phyloP scores from a whole-genome alignment of 2,329 filamentous ascomycete genomes.

The Balansia obtecta region DNA sequence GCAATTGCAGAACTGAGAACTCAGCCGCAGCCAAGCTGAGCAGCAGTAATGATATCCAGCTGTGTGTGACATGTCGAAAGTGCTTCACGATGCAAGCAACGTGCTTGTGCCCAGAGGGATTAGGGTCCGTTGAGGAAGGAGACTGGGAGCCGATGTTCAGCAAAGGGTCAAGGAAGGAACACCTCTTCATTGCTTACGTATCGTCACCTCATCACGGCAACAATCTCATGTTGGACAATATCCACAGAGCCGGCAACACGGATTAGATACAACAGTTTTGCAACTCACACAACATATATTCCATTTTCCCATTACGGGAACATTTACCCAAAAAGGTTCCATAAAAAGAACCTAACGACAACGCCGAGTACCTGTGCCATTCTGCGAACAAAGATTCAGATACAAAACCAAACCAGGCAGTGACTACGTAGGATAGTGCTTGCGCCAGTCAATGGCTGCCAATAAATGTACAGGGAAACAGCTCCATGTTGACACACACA shows the following conservation, averaged over 20 bases:
- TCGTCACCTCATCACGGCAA: not conserved
- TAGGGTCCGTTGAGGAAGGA: no score
- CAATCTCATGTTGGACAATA: not conserved
- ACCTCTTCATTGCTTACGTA: not conserved
- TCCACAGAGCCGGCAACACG: not conserved
- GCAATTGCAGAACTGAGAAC: no score
- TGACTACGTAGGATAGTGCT: not conserved
- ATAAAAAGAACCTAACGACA: not conserved
- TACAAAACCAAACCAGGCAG: not conserved
- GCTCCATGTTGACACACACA: not conserved
- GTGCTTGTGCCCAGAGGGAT: no score
- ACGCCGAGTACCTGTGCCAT: not conserved
- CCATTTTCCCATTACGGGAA: not conserved
- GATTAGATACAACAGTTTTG: not conserved
- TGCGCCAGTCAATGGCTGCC: not conserved
- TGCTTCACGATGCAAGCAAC: no score
- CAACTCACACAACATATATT: constrained; percentile 1
- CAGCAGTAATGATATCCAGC: no score
- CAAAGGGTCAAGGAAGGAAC: not conserved
- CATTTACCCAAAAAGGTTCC: not conserved
- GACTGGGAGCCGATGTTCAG: no score
- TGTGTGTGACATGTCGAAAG: no score
- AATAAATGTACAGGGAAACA: constrained; percentile 3
- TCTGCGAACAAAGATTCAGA: not conserved
- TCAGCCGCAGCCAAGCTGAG: no score